Base-by-base conservation (phyloP, 148 eudicot species). In the Limonium bicolor region DNA sequence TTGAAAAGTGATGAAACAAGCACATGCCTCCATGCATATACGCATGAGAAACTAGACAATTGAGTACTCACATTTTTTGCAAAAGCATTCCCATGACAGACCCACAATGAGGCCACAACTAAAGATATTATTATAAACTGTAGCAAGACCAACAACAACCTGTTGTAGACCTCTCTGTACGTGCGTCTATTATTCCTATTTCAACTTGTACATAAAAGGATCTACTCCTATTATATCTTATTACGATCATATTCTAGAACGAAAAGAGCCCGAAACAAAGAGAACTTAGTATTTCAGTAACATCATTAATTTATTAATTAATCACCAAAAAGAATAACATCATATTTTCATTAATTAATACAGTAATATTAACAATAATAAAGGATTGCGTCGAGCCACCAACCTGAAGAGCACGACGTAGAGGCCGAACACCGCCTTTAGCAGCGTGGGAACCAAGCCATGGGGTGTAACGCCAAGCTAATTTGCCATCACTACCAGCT, bases 381-480 rank as follows among this genome's bases (percentile, higher is more conserved):
- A 7, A 21, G n/a, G n/a, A n/a, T n/a, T n/a, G n/a, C 15, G 25
- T 36, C 34, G 9, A 26, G 10, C 33, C 30, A 36, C 67, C 41
- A 51, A 74, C 96, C 94, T 88, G 94, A 54, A 88, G 62, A 39
- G 90, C 73, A 18, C 94, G 90, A 2, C 96, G 77, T 22, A 88
- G 94, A 22, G 96, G 96, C 5, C 96, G 90, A 19, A 77, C 71
- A 1, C 81, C 75, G 8, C 96, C 96, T 68, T 74, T 74, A 45
- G 96, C 94, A 5, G 94, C 80, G 38, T 88, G 96, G 15, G 86
- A 51, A 20, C 83, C 79, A 7, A 88, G 83, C 96, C 96, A 88
- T n/a, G 97, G 97, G 5, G 97, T 88, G 62, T 78, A 90, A 10
- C 94, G 92, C 97, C 97, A 88, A 31, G 97, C 97, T 51, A 88